Evolutionary conservation across 1,139 yeast genomes (phyloP).

Genomic region (Blastobotrys petasosporus): DNA sequence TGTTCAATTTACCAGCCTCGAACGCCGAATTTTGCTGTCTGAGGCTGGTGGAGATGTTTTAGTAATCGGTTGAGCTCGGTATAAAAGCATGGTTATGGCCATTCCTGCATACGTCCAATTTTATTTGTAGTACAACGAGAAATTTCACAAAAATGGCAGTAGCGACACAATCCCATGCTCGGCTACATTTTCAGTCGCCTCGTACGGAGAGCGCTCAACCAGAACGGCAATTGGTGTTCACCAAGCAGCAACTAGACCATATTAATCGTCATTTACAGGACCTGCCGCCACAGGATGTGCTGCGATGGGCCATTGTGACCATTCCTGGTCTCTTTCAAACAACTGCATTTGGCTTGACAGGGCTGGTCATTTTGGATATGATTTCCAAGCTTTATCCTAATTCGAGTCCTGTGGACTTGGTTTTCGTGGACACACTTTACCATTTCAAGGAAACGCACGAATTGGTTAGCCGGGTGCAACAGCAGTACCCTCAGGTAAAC

Average conservation of each 20-base stretch:
- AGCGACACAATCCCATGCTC: too few species aligned
- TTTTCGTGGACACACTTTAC: conserved; percentile 84
- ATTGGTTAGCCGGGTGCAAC: conserved; percentile 54
- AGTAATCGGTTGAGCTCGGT: too few species aligned
- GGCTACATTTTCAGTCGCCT: too few species aligned
- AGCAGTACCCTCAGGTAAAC: conserved; percentile 48
- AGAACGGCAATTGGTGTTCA: conserved; percentile 11
- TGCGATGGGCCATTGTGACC: conserved; percentile 75
- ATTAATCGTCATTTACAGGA: conserved; percentile 55
- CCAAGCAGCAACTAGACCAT: conserved; percentile 28
- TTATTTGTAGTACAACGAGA: background rate
- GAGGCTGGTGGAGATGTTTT: too few species aligned
- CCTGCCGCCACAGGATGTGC: conserved; percentile 62
- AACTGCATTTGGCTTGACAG: conserved; percentile 93
- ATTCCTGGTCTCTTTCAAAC: conserved; percentile 83
- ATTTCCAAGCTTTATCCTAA: conserved; percentile 47
- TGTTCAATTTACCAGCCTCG: too few species aligned
- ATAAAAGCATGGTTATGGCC: too few species aligned
- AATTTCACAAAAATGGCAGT: background rate
- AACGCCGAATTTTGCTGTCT: too few species aligned
- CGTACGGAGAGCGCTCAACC: background rate
- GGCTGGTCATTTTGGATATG: conserved; percentile 82
- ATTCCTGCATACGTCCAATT: too few species aligned
- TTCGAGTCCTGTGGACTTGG: conserved; percentile 57
- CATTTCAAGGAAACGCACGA: conserved; percentile 90